Percentiles rank a stretch among this genome's conserved stretches.
phyloP scores from a whole-genome alignment of 2,329 filamentous ascomycete species.

The Colletotrichum cereale region DNA sequence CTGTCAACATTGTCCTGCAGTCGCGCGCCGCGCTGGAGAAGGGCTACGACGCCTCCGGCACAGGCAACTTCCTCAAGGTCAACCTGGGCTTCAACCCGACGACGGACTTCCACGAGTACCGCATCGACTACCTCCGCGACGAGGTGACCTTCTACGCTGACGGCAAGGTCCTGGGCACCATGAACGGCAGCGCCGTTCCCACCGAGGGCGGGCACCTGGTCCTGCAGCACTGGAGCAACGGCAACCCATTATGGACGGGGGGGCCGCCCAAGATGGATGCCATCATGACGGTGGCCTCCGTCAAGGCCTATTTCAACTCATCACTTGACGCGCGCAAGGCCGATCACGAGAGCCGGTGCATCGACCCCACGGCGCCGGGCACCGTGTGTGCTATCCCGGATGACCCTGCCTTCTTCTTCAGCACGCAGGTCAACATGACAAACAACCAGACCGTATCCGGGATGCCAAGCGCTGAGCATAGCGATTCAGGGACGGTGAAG shows the following conservation, averaged over 20 bases:
- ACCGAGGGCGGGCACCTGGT: constrained; percentile 73
- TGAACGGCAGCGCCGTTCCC: constrained; percentile 70
- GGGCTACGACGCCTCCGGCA: constrained; percentile 73
- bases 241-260: constrained; percentile 76
- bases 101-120: constrained; percentile 79
- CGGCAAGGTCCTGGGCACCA: constrained; percentile 65
- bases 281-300: constrained; percentile 73
- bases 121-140: constrained; percentile 77
- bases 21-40: constrained; percentile 68
- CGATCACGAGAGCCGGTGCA: constrained; percentile 56
- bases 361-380: constrained; percentile 49
- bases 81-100: constrained; percentile 76
- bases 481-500: neutral
- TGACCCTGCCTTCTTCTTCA: constrained; percentile 63
- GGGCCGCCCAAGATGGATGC: constrained; percentile 76
- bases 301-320: constrained; percentile 86
- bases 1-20: constrained; percentile 82
- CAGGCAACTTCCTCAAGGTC: constrained; percentile 68
- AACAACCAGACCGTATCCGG: constrained; percentile 59
- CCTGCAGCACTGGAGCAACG: constrained; percentile 84
- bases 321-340: constrained; percentile 57
- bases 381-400: constrained; percentile 66
- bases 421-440: constrained; percentile 58
- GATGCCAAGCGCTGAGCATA: neutral
- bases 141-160: constrained; percentile 79